Base-by-base conservation (phyloP, 1,284 basidiomycete species). In the Apiotrichum brassicae region DNA sequence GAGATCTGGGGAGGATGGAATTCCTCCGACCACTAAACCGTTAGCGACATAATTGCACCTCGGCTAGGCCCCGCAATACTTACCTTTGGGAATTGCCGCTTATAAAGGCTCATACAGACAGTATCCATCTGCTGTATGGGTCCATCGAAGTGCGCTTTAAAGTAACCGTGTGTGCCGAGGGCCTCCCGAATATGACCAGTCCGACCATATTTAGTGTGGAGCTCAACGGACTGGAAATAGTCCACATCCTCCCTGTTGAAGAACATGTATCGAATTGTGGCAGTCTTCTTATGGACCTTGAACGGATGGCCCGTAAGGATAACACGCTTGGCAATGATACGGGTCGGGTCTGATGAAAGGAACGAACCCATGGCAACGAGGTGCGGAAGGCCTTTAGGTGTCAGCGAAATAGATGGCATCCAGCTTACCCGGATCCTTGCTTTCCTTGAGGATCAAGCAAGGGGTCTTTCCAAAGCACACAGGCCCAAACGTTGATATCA, bases 211-310 rank as follows among this genome's bases (percentile, higher is more conserved):
- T 98, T 99, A 2, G 93, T 98, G 65, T 91, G 81, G 51, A 98
- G 76, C 64, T 94, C 88, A 51, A 97, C 84, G 0, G 92, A 91
- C 65, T 88, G 86, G 79, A 88, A 97, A 75, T 95, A 98, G 40
- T 82, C 79, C 50, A 97, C 82, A 70, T 98, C 94, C 46, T 92
- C 90, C 16, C 84, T 59, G 71, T 94, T 87, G 79, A 98, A 97
- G 76, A 98, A 97, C 90, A 99, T 92, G 77, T 97, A 98, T 41
- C 94, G 84, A 61, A 98, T 85, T 6, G 94, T 98, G 0, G 92
- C 93, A 1, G 89, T 94, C 78, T 92, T 94, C 70, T 93, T 93
- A 78, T 98, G 94, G 5, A 97, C 85, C 69, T 94, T 95, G 83
- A 90, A 91, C 0, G 94, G 94, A 71, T 97, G 92, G 0, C 94